phyloP scores from a whole-genome alignment of 2,329 filamentous ascomycete genomes.

The Ophiosphaerella korrae region DNA sequence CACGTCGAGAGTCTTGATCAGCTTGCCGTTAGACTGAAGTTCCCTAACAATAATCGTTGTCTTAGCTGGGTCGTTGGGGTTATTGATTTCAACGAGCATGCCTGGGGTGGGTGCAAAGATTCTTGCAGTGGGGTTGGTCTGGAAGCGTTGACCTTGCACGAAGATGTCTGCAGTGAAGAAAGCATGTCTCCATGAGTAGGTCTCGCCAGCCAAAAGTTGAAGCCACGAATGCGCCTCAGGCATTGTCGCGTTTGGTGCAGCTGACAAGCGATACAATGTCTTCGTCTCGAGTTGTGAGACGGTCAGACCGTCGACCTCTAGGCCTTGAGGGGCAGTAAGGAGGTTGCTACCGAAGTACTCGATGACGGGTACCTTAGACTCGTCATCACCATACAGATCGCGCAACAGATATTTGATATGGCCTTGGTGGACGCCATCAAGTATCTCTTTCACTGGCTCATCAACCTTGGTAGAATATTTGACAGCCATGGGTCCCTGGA shows the following conservation, averaged over 20 bases:
- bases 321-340: slow-evolving; percentile 67
- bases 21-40: slow-evolving; percentile 82
- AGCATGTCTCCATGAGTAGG: slow-evolving; percentile 91
- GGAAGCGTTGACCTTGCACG: slow-evolving; percentile 94
- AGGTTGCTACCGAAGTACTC: slow-evolving; percentile 96
- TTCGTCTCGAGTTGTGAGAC: slow-evolving; percentile 80
- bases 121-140: slow-evolving; percentile 92
- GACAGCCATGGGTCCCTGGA: slow-evolving; percentile 91
- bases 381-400: slow-evolving; percentile 79
- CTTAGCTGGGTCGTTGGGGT: slow-evolving; percentile 81
- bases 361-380: slow-evolving; percentile 76
- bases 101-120: slow-evolving; percentile 87
- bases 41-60: slow-evolving; percentile 88
- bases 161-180: slow-evolving; percentile 93
- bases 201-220: slow-evolving; percentile 80
- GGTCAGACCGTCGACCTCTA: slow-evolving; percentile 82
- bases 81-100: slow-evolving; percentile 83
- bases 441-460: slow-evolving; percentile 92
- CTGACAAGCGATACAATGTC: slow-evolving; percentile 81
- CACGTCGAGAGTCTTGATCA: slow-evolving; percentile 86
- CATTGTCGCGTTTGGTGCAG: slow-evolving; percentile 72
- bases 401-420: slow-evolving; percentile 81
- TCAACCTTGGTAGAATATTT: slow-evolving; percentile 89
- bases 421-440: slow-evolving; percentile 85
- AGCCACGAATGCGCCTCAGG: slow-evolving; percentile 86